Evolutionary conservation across 2,329 filamentous ascomycete genomes (phyloP).

Genomic region (Fusarium domesticum): DNA sequence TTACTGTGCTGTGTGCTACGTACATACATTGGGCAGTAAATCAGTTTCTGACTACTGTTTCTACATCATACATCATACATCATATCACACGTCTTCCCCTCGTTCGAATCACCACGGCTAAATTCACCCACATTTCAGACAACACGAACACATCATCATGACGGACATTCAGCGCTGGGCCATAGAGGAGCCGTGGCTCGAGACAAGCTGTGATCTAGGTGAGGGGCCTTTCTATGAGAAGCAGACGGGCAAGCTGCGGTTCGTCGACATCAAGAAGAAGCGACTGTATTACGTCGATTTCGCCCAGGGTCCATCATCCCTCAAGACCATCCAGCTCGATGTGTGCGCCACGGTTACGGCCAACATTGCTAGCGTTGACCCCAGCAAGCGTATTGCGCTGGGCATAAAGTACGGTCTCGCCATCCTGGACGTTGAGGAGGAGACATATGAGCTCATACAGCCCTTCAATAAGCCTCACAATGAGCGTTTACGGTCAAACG

Average conservation of each 20-base stretch:
- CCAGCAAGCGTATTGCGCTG: constrained; percentile 65
- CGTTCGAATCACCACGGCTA: too few species aligned
- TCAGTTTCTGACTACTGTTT: too few species aligned
- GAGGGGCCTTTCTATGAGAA: constrained; percentile 75
- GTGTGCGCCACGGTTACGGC: constrained; percentile 65
- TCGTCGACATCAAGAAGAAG: constrained; percentile 79
- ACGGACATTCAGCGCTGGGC: constrained; percentile 48
- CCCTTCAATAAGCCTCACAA: constrained; percentile 45
- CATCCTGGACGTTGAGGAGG: constrained; percentile 64
- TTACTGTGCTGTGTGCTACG: too few species aligned
- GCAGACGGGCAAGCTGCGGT: constrained; percentile 63
- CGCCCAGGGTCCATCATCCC: constrained; percentile 56
- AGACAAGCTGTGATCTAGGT: constrained; percentile 62
- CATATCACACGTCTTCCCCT: too few species aligned
- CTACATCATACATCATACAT: too few species aligned
- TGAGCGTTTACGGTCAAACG: constrained; percentile 67
- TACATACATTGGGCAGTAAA: too few species aligned
- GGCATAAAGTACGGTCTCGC: constrained; percentile 81
- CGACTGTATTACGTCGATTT: constrained; percentile 71
- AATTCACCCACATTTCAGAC: not conserved
- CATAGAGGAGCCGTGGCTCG: constrained; percentile 54
- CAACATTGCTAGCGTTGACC: constrained; percentile 67
- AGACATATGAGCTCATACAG: constrained; percentile 51
- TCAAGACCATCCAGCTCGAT: constrained; percentile 58
- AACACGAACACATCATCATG: constrained; percentile 27